A percentile compares a stretch with the other conserved stretches of the same genome.
These are phyloP conservation scores for Elsinoe perseae DNA, from an alignment of 2,329 filamentous ascomycete species.

Conservation along the genomic window DNA sequence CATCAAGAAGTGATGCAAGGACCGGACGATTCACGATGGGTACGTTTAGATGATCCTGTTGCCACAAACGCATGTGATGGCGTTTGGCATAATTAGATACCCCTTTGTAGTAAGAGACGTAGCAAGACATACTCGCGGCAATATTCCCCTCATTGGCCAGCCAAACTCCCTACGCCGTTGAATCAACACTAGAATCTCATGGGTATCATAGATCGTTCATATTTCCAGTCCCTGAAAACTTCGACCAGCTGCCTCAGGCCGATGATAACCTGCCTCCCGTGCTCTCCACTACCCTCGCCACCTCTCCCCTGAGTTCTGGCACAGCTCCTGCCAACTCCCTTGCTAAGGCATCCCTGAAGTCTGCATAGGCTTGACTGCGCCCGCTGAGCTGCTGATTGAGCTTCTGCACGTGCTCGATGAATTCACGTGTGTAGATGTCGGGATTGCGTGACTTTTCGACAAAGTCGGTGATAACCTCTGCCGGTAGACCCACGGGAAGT, in stretches of 20 bases:
- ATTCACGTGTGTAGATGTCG: constrained; percentile 59
- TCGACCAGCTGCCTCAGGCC: not conserved
- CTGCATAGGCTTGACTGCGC: constrained; percentile 51
- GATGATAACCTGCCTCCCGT: constrained; percentile 32
- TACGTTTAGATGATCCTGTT: not conserved
- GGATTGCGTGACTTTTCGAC: constrained; percentile 57
- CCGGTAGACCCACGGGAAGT: constrained; percentile 48
- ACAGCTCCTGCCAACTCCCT: constrained; percentile 51
- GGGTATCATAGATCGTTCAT: not conserved
- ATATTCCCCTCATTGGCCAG: not conserved
- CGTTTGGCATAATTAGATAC: not conserved
- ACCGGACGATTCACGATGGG: not conserved
- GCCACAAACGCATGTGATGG: not conserved
- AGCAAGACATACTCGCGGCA: not conserved
- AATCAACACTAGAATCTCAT: not conserved
- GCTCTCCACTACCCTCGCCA: constrained; percentile 43
- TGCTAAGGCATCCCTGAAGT: constrained; percentile 52
- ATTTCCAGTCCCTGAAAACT: not conserved
- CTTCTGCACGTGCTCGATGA: constrained; percentile 55
- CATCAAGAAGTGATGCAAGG: not conserved
- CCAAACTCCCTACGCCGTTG: not conserved
- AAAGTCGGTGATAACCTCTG: constrained; percentile 56
- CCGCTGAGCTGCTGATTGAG: constrained; percentile 57
- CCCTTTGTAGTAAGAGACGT: not conserved
- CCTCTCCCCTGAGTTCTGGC: constrained; percentile 49